Conservation (phyloP, 163 green algal species). For the Smithsoniella earleae region DNA sequence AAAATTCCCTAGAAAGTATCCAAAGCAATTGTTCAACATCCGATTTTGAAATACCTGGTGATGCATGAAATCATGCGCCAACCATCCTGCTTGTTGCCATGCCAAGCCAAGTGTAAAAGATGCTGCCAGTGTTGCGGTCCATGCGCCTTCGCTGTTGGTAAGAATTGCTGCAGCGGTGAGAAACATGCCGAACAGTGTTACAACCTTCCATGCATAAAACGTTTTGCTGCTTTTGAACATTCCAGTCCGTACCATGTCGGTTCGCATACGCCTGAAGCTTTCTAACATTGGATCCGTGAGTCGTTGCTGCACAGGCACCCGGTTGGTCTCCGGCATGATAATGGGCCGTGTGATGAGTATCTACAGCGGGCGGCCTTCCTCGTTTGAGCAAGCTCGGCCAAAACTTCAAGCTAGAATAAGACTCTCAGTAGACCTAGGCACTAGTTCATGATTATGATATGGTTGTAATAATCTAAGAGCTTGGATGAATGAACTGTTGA, state of each 20-base stretch:
- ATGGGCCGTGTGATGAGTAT: too few species aligned
- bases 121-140: conserved; percentile 33
- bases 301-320: background rate
- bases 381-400: too few species aligned
- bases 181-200: conserved; percentile 37
- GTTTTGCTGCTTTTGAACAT: conserved; percentile 48
- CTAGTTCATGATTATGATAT: too few species aligned
- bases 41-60: conserved; percentile 58
- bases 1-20: conserved; percentile 49
- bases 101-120: conserved; percentile 52
- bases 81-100: conserved; percentile 62
- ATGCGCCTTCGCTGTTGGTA: conserved; percentile 10
- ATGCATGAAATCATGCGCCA: conserved; percentile 67
- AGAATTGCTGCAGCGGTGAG: conserved; percentile 31
- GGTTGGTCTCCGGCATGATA: too few species aligned
- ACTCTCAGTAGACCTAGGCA: too few species aligned
- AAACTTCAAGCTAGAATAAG: too few species aligned
- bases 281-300: conserved; percentile 35
- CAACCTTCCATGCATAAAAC: conserved; percentile 56
- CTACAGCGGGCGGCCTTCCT: too few species aligned
- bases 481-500: too few species aligned
- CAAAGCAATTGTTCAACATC: conserved; percentile 43
- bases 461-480: too few species aligned
- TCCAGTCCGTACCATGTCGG: conserved; percentile 42
- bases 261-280: conserved; percentile 52